These are phyloP conservation scores for Tetradesmus obliquus DNA, from an alignment of 139 green algal species.

Conservation along the genomic window DNA sequence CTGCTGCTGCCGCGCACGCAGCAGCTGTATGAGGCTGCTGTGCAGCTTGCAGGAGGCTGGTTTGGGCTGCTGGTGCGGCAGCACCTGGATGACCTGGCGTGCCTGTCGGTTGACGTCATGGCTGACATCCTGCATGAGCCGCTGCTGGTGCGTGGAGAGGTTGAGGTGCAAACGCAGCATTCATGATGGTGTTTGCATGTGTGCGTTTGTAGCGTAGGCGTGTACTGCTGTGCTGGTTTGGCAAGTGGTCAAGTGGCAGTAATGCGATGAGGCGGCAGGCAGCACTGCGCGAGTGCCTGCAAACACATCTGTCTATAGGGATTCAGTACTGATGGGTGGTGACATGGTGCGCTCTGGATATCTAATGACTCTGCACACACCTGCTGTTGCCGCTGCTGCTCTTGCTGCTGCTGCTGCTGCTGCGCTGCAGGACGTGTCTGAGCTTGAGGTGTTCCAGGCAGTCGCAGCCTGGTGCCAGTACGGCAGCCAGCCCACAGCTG, in stretches of 20 bases:
- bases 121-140: constrained; percentile 43
- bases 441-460: constrained; percentile 38
- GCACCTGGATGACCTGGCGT: constrained; percentile 26
- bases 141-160: constrained; percentile 19
- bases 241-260: too few species aligned
- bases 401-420: background rate
- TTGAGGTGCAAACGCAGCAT: too few species aligned
- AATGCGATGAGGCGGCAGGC: too few species aligned
- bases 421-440: constrained; percentile 24
- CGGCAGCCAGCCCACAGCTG: background rate
- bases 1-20: constrained; percentile 59
- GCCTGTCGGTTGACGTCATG: constrained; percentile 38
- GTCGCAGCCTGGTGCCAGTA: constrained; percentile 36
- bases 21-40: constrained; percentile 49
- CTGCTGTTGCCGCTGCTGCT: background rate
- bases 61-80: constrained; percentile 13
- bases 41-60: constrained; percentile 21
- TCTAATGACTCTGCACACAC: background rate
- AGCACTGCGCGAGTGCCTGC: too few species aligned
- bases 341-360: background rate
- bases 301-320: too few species aligned
- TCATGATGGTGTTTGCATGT: too few species aligned
- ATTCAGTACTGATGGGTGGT: background rate
- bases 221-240: too few species aligned
- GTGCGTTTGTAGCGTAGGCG: too few species aligned